Percentiles rank a stretch among this genome's conserved stretches.
These are phyloP conservation scores for Saxispiralis lemnorum DNA, from an alignment of 495 filamentous ascomycete species.

Conservation along the genomic window DNA sequence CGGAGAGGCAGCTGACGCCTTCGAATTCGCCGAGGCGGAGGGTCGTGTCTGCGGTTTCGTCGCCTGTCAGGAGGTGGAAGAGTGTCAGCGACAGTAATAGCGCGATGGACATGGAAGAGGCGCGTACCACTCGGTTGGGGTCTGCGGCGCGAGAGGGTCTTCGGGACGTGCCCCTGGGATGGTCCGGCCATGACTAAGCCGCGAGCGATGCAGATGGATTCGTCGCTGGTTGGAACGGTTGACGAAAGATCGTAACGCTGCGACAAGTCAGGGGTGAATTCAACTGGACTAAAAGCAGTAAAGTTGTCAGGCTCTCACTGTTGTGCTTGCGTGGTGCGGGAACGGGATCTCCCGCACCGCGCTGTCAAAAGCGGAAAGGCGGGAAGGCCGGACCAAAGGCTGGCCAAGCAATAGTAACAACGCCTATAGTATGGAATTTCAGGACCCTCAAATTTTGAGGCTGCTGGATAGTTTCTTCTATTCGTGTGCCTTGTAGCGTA, in stretches of 20 bases:
- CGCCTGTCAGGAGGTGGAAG: constrained; percentile 56
- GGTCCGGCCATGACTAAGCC: not conserved
- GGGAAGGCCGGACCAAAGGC: not conserved
- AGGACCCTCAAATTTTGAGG: too few species aligned
- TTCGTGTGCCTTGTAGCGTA: too few species aligned
- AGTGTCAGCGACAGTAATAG: constrained; percentile 44
- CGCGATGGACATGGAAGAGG: not conserved
- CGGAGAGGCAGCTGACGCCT: constrained; percentile 66
- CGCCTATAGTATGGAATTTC: too few species aligned
- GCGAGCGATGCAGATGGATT: not conserved
- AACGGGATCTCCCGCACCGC: not conserved
- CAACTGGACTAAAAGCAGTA: too few species aligned
- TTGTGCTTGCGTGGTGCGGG: not conserved
- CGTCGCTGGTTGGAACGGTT: not conserved
- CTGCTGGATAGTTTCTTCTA: too few species aligned
- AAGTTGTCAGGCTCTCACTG: too few species aligned
- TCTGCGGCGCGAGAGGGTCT: constrained; percentile 2
- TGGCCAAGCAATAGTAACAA: not conserved
- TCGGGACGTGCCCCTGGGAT: not conserved
- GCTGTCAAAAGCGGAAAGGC: not conserved
- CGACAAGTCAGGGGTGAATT: too few species aligned
- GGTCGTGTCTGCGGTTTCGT: constrained; percentile 70
- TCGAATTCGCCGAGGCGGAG: constrained; percentile 85
- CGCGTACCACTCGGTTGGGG: not conserved
- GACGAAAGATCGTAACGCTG: not conserved